Evolutionary conservation across 768 basidiomycete species (phyloP).

Genomic region (Auriscalpium orientale): DNA sequence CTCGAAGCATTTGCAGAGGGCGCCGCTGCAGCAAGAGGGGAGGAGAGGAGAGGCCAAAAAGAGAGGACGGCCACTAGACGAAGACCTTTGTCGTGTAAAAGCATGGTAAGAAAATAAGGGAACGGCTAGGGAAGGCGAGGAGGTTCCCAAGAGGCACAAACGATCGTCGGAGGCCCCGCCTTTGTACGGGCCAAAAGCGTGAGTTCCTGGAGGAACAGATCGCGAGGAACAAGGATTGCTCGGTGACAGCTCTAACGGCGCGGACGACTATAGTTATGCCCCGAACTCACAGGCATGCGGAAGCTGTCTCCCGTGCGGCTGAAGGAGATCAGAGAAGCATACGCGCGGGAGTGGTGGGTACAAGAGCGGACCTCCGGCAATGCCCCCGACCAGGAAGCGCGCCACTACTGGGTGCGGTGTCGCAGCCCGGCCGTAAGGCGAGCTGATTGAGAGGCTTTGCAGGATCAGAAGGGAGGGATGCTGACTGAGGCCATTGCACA

Average conservation of each 20-base stretch:
- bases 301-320: not conserved
- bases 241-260: not conserved
- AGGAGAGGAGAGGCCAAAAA: not conserved
- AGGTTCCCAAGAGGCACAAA: not conserved
- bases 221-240: not conserved
- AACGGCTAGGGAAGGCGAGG: not conserved
- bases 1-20: not conserved
- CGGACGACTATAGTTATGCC: not conserved
- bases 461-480: not conserved
- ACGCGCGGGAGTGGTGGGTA: not conserved
- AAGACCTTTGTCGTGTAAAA: not conserved
- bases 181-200: not conserved
- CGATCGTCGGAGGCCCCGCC: not conserved
- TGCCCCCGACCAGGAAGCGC: not conserved
- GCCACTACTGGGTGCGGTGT: not conserved
- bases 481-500: too few species aligned
- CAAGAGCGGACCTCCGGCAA: not conserved
- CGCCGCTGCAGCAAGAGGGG: not conserved
- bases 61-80: not conserved
- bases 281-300: not conserved
- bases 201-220: not conserved
- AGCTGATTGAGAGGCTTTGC: not conserved
- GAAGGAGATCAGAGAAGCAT: not conserved
- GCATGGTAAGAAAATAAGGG: not conserved
- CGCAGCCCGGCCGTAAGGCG: not conserved